A percentile compares a stretch with the other conserved stretches of the same genome.
Evolutionary conservation across 441 rosid species (phyloP).

Genomic region (Adansonia rubrostipa): DNA sequence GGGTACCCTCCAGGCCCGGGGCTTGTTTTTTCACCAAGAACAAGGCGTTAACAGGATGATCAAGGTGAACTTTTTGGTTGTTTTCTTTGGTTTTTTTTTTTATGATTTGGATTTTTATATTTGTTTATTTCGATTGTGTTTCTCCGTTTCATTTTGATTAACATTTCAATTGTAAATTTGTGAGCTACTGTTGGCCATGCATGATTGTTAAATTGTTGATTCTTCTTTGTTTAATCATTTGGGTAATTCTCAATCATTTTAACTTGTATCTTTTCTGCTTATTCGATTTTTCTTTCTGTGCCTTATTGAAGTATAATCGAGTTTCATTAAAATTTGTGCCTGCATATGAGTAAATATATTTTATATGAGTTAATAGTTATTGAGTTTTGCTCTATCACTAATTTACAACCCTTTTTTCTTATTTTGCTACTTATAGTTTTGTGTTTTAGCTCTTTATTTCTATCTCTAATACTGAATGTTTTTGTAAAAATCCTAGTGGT

Average conservation of each 20-base stretch:
- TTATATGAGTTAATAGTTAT: neutral
- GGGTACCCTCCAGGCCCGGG: conserved; percentile 60
- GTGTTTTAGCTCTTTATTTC: neutral
- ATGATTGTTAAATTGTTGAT: neutral
- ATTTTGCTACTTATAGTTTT: neutral
- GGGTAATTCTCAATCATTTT: neutral
- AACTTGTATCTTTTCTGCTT: neutral
- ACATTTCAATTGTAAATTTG: neutral
- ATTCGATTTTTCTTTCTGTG: neutral
- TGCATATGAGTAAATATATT: neutral
- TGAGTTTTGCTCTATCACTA: neutral
- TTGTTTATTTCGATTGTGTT: neutral
- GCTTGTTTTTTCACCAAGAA: conserved; percentile 61
- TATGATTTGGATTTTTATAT: conserved; percentile 15
- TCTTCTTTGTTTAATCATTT: neutral
- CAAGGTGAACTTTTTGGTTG: conserved; percentile 46
- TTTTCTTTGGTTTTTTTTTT: conserved; percentile 1
- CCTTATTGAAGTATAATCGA: neutral
- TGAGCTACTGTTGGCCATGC: neutral
- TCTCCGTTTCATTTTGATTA: neutral
- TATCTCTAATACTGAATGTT: neutral
- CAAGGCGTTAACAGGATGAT: conserved; percentile 48
- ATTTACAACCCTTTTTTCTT: neutral
- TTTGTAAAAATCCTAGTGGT: neutral
- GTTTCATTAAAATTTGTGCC: neutral